Base-by-base conservation (phyloP, 108 stramenopile genomes). In the Nitzschia inconspicua region DNA sequence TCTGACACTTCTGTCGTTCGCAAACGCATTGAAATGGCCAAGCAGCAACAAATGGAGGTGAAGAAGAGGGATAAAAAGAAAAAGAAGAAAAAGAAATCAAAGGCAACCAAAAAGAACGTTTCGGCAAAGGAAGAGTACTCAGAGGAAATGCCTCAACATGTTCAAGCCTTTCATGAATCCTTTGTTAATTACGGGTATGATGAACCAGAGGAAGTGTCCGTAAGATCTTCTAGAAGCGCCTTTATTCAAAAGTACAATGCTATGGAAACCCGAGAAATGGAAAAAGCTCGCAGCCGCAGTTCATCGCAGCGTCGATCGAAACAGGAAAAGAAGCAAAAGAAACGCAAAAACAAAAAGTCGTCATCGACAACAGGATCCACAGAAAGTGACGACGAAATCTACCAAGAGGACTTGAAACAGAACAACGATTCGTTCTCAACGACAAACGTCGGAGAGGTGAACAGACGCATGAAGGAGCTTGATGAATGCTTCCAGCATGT, bases 281-380 rank as follows among this genome's bases (percentile, higher is more conserved):
- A 39, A 13, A 14, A 14, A 13, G 37, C 0, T 39, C 11, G 37
- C 10, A 20, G 44, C 0, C 16, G 30, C 34, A 3, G 32, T 0
- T 30, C 4, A 25, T 35, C 13, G 7, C 20, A 54, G n/a, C 11
- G n/a, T 14, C 25, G 9, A 4, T 36, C 20, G 16, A 54, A 54
- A 28, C 34, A 54, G 35, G 37, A 51, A 16, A 60, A 44, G n/a
- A 47, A 60, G 44, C 46, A 60, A 41, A 47, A 60, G 27, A 42
- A 46, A 44, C 19, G 18, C 44, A 47, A 46, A 3, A 29, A 60
- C 10, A 40, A 57, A 32, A 22, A 30, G 3, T 10, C 22, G 43
- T 46, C n/a, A 57, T 57, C 13, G 22, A 9, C 6, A 36, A 24
- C 7, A 57, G 37, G 8, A 57, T 19, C 35, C 37, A 32, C 19